Evolutionary conservation across 805 yeast species (phyloP).

Genomic region (Spathaspora sp.): DNA sequence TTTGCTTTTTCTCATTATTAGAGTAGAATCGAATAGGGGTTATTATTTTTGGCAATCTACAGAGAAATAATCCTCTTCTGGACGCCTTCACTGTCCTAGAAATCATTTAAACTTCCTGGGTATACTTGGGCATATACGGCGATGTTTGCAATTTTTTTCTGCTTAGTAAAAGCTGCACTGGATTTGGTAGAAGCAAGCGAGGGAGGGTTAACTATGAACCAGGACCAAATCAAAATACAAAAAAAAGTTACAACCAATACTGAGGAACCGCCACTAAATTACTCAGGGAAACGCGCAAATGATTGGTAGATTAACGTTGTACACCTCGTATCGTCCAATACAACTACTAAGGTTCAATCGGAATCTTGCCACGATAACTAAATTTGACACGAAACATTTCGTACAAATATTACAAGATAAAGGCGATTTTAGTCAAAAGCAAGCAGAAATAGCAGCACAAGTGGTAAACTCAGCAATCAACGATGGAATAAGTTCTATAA

Average conservation of each 20-base stretch:
- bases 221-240: too few relatives aligned
- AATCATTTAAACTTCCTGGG: not conserved
- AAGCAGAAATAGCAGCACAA: constrained; percentile 74
- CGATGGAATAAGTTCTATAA: constrained; percentile 74
- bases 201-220: not conserved
- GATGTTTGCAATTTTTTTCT: not conserved
- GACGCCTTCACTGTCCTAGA: not conserved
- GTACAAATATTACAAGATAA: constrained; percentile 61
- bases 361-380: constrained; percentile 28
- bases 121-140: not conserved
- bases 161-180: not conserved
- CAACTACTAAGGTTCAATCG: constrained; percentile 3
- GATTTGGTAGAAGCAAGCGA: not conserved
- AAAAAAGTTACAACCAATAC: not conserved
- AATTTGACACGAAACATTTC: constrained; percentile 75
- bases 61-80: not conserved
- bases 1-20: not conserved
- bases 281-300: not conserved
- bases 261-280: not conserved
- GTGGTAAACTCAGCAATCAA: constrained; percentile 72
- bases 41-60: not conserved
- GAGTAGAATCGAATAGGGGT: not conserved
- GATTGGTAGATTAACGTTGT: not conserved
- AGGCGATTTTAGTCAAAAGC: constrained; percentile 68
- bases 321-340: not conserved